phyloP scores from a whole-genome alignment of 2,329 filamentous ascomycete species.

The Didymella pomorum region DNA sequence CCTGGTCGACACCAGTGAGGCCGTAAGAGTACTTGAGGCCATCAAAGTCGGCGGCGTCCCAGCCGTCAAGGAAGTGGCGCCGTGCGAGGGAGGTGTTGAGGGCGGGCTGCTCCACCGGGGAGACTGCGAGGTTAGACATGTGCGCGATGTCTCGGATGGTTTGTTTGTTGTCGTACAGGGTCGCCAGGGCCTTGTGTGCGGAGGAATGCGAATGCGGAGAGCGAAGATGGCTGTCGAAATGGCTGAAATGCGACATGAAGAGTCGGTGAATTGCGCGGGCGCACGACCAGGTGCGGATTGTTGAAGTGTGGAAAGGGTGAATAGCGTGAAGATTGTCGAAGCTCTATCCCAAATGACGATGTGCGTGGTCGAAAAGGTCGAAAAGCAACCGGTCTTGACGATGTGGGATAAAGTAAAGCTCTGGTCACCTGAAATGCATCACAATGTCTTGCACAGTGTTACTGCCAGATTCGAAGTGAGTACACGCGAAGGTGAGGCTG shows the following conservation, averaged over 20 bases:
- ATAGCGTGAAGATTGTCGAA: conserved; percentile 15
- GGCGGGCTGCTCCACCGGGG: conserved; percentile 17
- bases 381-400: conserved; percentile 30
- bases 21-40: conserved; percentile 53
- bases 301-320: conserved; percentile 11
- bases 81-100: conserved; percentile 26
- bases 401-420: conserved; percentile 30
- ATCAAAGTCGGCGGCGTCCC: conserved; percentile 42
- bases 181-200: conserved; percentile 8
- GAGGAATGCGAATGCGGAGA: conserved; percentile 21
- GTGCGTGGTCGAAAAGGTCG: conserved; percentile 22
- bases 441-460: conserved; percentile 31
- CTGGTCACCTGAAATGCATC: conserved; percentile 43
- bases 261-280: conserved; percentile 10
- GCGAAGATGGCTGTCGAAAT: conserved; percentile 16
- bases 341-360: conserved; percentile 29
- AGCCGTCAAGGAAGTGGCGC: conserved; percentile 41
- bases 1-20: conserved; percentile 58
- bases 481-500: conserved; percentile 5
- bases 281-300: conserved; percentile 30
- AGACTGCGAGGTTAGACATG: conserved; percentile 34
- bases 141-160: conserved; percentile 19
- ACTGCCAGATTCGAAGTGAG: conserved; percentile 5
- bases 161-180: conserved; percentile 17
- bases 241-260: conserved; percentile 19